Evolutionary conservation across 1,139 yeast genomes (phyloP), one percentile per base, ranked within the genome.

Genomic region (Kazachstania sp.): DNA sequence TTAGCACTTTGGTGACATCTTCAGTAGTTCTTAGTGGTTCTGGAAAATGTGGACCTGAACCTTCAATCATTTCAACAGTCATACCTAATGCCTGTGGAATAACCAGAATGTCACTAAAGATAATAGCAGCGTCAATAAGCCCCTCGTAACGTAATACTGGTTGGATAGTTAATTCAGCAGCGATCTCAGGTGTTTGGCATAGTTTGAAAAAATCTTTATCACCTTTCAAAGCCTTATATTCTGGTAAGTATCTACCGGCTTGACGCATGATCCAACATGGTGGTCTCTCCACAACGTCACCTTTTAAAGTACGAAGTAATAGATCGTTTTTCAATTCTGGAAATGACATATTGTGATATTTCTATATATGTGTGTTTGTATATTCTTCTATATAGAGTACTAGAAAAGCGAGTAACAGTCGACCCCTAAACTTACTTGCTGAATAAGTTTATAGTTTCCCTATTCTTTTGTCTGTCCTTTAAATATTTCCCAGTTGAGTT

Each of bases 11-110:
- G 18, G 72, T 56, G 55, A 90, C 70, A 58, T 88, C 95, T 44
- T 72, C 74, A 4, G 86, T 86, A 1, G 70, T 70, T 64, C 97
- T 79, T 58, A 92, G 72, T 15, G 98, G 99, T 44, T 80, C 81
- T 1, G 87, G 90, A 66, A 92, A 92, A 44, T 83, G 86, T 2
- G 99, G 99, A 1, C 99, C 99, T 53, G 83, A 83, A 45, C 95
- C 95, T 52, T 92, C 98, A 40, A 86, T 72, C 95, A 92, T 92
- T 61, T 86, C 83, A 39, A 92, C 95, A 48, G 78, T 82, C 83
- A 90, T 86, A 18, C 98, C 98, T 90, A 92, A 84, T 6, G 97
- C 98, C 69, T 92, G 98, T 2, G 99, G 99, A 48, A 92, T 85
- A 39, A 92, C 98, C 52, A 92, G 74, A 58, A 92, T 92, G 66